Base-by-base conservation (phyloP, 768 basidiomycete species). In the Panaeolus papilionaceus region DNA sequence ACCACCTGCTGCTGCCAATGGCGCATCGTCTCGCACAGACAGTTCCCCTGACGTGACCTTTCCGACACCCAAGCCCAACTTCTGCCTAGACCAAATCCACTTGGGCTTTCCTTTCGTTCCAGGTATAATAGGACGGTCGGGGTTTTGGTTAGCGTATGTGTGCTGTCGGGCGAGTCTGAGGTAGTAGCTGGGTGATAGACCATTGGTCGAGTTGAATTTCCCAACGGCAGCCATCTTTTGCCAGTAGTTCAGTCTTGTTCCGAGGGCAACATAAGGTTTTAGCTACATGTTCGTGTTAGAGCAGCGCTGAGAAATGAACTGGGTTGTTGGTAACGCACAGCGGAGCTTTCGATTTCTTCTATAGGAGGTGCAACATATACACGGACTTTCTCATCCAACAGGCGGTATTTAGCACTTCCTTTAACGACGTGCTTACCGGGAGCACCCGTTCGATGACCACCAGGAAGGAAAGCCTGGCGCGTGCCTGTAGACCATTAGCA, bases 401-500 rank as follows among this genome's bases (percentile, higher is more conserved):
- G 81, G 65, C 91, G 83, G 78, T 95, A 96, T 76, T 95, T 93
- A 47, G 91, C 84, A 73, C 89, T 89, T 47, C 94, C 93, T 47
- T 85, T 77, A 20, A 93, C 80, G 62, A 94, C 89, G 78, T 95
- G 93, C 76, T 90, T 88, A 77, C 95, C 94, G 20, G 94, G 94
- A 28, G 95, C 92, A 68, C 94, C 95, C 0, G 94, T 96, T 54
- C 95, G 88, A 75, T 87, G 90, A 26, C 93, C 92, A 69, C 94
- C 93, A 8, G 94, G 93, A 37, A 95, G 88, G 67, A 82, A 85
- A 0, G 95, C 91, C 76, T 95, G 94, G 44, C 95, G 82, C 23
- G 91, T 96, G 42, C 95, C 94, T 95, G 71, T 11, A 9, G 38
- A 39, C 10, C 28, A 42, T 61, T 42, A 38, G 66, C 49, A 66